These are phyloP conservation scores for Linnemannia hyalina DNA, from an alignment of 192 early-diverging fungal species.

Conservation along the genomic window DNA sequence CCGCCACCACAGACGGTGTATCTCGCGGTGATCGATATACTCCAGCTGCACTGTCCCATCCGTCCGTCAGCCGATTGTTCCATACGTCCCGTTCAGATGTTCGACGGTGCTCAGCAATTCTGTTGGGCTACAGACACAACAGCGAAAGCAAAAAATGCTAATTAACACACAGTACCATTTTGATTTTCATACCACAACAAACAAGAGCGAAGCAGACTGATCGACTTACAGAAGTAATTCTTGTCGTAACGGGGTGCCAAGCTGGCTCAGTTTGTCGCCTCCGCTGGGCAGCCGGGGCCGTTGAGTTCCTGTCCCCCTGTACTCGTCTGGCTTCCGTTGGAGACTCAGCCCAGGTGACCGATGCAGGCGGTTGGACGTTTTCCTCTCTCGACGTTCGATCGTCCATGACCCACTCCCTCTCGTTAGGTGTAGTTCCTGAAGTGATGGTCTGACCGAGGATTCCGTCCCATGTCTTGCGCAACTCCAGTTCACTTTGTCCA, in stretches of 20 bases:
- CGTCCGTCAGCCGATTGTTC: neutral
- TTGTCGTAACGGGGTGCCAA: neutral
- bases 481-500: neutral
- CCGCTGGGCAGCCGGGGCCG: neutral
- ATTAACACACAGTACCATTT: neutral
- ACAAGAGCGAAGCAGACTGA: neutral
- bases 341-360: neutral
- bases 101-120: neutral
- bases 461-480: conserved; percentile 8
- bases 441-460: neutral
- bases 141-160: neutral
- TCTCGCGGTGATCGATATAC: neutral
- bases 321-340: neutral
- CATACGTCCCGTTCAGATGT: neutral
- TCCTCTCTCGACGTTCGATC: neutral
- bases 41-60: neutral
- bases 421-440: neutral
- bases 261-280: neutral
- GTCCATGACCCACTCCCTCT: neutral
- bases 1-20: no score
- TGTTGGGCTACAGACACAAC: neutral
- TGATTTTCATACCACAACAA: neutral
- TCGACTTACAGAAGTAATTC: neutral
- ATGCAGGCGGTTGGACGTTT: neutral
- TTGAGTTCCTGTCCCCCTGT: neutral